Conservation (phyloP, 2,329 filamentous ascomycete genomes). For the Monosporascus sp. region DNA sequence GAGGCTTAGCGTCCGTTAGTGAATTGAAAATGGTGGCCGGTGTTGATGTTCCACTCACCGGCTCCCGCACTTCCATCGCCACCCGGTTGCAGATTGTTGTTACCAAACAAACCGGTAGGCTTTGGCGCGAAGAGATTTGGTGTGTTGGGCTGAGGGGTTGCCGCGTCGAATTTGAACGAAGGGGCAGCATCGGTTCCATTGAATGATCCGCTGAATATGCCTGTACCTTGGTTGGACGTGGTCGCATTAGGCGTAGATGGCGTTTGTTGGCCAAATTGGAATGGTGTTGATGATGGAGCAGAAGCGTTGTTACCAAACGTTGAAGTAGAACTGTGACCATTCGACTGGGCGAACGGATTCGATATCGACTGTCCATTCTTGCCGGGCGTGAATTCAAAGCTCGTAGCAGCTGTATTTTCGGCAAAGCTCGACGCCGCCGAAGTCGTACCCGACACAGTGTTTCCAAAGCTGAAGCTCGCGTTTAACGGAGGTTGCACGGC, state of each 20-base stretch:
- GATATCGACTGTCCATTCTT: constrained; percentile 29
- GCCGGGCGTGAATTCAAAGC: constrained; percentile 35
- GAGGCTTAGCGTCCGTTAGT: constrained; percentile 19
- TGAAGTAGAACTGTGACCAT: constrained; percentile 12
- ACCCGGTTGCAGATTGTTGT: constrained; percentile 20
- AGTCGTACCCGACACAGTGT: constrained; percentile 8
- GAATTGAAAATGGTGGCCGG: background rate
- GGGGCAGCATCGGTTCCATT: constrained; percentile 21
- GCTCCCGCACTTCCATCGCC: constrained; percentile 36
- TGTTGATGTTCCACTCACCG: constrained; percentile 30
- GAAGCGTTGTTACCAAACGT: constrained; percentile 14
- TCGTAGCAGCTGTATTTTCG: constrained; percentile 12
- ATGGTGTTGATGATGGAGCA: constrained; percentile 18
- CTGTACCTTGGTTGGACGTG: constrained; percentile 13
- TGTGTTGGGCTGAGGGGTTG: constrained; percentile 21
- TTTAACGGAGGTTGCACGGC: background rate
- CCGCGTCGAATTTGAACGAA: constrained; percentile 34
- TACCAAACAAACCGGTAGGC: constrained; percentile 19
- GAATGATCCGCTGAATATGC: constrained; percentile 21
- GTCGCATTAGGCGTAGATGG: constrained; percentile 18
- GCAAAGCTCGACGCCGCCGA: constrained; percentile 20
- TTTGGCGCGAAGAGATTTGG: constrained; percentile 23
- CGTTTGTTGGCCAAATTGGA: constrained; percentile 20
- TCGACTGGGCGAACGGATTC: constrained; percentile 22
- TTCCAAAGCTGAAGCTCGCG: constrained; percentile 23